These are phyloP conservation scores for Ocimum tenuiflorum DNA, from an alignment of 257 asterid species.

Conservation along the genomic window DNA sequence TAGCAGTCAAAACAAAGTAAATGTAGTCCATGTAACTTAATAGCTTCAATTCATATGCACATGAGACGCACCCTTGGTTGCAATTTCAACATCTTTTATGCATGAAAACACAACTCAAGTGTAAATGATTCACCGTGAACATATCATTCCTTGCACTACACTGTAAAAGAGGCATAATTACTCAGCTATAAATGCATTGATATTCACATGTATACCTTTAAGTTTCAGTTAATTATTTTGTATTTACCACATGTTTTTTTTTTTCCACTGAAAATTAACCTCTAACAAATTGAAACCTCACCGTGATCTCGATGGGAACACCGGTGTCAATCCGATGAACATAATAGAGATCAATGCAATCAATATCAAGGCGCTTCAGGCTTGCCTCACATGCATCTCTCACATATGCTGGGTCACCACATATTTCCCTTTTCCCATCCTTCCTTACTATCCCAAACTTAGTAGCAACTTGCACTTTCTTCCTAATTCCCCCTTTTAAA, in stretches of 20 bases:
- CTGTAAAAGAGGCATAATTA: neutral
- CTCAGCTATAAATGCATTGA: too few relatives aligned
- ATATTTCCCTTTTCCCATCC: slow-evolving; percentile 24
- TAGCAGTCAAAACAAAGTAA: neutral
- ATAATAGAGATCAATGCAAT: slow-evolving; percentile 45
- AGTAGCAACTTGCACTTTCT: slow-evolving; percentile 39
- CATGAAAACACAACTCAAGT: too few relatives aligned
- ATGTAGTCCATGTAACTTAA: neutral
- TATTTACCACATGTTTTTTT: too few relatives aligned
- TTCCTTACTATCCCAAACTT: slow-evolving; percentile 26
- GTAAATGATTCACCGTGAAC: too few relatives aligned
- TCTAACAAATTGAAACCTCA: neutral
- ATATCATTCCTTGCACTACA: neutral
- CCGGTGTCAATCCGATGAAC: slow-evolving; percentile 36
- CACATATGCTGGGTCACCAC: slow-evolving; percentile 37
- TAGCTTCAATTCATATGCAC: neutral
- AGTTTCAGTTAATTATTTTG: too few relatives aligned
- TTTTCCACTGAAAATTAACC: too few relatives aligned
- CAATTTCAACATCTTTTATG: too few relatives aligned
- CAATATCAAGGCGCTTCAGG: slow-evolving; percentile 42
- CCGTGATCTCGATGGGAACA: slow-evolving; percentile 45
- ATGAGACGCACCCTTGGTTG: too few relatives aligned
- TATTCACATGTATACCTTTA: too few relatives aligned
- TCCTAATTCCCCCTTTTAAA: slow-evolving; percentile 31
- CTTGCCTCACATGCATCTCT: slow-evolving; percentile 40